Base-by-base conservation (phyloP, 1,139 yeast species). In the Saccharomycopsis crataegensis region DNA sequence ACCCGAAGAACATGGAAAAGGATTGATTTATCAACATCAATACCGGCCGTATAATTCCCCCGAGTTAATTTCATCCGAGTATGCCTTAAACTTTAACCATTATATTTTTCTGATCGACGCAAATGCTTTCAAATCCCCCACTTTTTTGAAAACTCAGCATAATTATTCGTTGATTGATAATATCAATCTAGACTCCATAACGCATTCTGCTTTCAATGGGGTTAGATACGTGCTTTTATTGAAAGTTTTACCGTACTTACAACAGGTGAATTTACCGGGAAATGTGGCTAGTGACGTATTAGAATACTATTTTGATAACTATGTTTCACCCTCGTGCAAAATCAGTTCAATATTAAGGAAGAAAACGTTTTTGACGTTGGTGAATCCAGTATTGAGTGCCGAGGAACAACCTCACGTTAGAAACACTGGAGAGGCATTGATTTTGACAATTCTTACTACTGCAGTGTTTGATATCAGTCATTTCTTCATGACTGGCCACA, bases 381-480 rank as follows among this genome's bases (percentile, higher is more conserved):
- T 53, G 57, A 42, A 53, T 61, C 43, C 60, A 64, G 16, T 56
- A 48, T 43, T 48, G 53, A 6, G 57, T 51, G 2, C 59, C 12
- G 52, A 52, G 36, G 41, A 52, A 17, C 53, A 48, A 31, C 43
- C 38, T 32, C 46, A 36, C 14, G 17, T 22, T 8, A 52, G 76
- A 33, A 59, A 60, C 38, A 62, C 69, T 28, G 65, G 70, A n/a
- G 62, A 67, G 5, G 64, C 70, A 7, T 57, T 72, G 17, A 53
- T 72, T 6, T 61, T 67, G 36, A 65, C 73, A 1, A 59, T 72
- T 40, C 56, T 72, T n/a, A 58, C 69, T 34, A 64, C 68, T 1
- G 67, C 74, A 1, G 70, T 71, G 1, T 69, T 69, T 44, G 71
- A 69, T 37, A 67, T 68, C 11, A 73, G 70, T 44, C 69, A 72